Conservation (phyloP, 2,329 filamentous ascomycete species). For the Colletotrichum sp. region DNA sequence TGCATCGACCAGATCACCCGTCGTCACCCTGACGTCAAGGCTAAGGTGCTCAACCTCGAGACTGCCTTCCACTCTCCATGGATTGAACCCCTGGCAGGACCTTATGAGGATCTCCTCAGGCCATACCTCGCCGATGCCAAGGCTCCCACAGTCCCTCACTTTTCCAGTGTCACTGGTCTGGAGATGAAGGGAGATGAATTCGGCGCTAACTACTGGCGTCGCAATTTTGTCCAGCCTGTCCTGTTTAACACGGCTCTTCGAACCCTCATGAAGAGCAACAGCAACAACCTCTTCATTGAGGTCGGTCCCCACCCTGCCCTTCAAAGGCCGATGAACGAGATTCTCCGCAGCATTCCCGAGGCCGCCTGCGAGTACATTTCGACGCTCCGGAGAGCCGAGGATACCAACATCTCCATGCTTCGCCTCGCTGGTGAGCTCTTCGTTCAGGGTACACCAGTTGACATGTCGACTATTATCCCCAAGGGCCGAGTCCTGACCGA, state of each 20-base stretch:
- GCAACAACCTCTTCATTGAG: constrained; percentile 23
- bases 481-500: neutral
- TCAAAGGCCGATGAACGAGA: constrained; percentile 24
- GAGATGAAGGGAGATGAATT: constrained; percentile 21
- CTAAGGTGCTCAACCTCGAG: constrained; percentile 39
- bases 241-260: constrained; percentile 47
- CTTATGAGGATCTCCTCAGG: constrained; percentile 2
- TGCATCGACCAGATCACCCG: constrained; percentile 32
- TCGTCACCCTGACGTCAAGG: constrained; percentile 31
- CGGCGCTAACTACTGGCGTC: constrained; percentile 44
- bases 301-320: constrained; percentile 27
- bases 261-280: neutral
- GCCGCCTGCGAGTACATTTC: constrained; percentile 40
- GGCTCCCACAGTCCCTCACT: neutral
- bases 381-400: constrained; percentile 54
- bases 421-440: constrained; percentile 51
- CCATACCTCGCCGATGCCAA: neutral
- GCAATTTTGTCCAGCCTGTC: constrained; percentile 44
- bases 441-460: constrained; percentile 43
- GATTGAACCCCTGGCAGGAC: constrained; percentile 23
- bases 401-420: constrained; percentile 49
- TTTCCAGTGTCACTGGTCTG: constrained; percentile 33
- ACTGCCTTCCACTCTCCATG: constrained; percentile 46
- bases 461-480: constrained; percentile 33
- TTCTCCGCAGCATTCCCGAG: constrained; percentile 36